Conservation (phyloP, 1,139 yeast genomes). For the Pneumocystis wakefieldiae region DNA sequence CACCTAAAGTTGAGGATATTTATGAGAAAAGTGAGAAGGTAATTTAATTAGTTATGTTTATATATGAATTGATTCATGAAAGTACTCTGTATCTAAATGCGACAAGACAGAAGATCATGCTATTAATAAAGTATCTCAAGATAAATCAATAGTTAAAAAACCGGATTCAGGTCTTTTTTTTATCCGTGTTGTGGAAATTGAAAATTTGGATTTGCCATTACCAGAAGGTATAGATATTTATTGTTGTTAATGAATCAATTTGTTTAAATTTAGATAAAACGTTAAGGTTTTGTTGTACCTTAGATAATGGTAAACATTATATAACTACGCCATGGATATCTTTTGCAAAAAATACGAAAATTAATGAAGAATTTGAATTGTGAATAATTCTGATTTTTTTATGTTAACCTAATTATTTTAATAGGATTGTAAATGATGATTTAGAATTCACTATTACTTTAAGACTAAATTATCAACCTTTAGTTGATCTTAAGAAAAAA, state of each 20-base stretch:
- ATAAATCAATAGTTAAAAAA: background rate
- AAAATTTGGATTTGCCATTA: background rate
- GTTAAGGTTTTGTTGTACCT: conserved; percentile 24
- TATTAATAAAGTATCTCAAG: background rate
- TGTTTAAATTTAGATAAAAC: conserved; percentile 6
- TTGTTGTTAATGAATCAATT: background rate
- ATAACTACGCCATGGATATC: conserved; percentile 55
- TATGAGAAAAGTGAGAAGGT: background rate
- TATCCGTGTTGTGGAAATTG: background rate
- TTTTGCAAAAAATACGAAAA: conserved; percentile 31
- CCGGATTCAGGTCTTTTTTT: background rate
- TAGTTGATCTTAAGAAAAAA: background rate
- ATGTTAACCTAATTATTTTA: background rate
- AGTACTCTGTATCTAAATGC: background rate
- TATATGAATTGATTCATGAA: background rate
- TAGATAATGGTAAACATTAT: conserved; percentile 84
- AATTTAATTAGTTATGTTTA: background rate
- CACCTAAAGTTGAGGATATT: background rate
- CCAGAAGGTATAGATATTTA: background rate
- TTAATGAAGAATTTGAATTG: conserved; percentile 76
- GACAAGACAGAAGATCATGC: background rate
- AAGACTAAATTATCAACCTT: conserved; percentile 30
- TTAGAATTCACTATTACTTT: conserved; percentile 61
- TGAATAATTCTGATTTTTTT: background rate
- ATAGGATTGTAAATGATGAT: conserved; percentile 40